Percentiles rank a stretch among this genome's conserved stretches.
phyloP scores from a whole-genome alignment of 108 stramenopile genomes.

The Cyclotella atomus region DNA sequence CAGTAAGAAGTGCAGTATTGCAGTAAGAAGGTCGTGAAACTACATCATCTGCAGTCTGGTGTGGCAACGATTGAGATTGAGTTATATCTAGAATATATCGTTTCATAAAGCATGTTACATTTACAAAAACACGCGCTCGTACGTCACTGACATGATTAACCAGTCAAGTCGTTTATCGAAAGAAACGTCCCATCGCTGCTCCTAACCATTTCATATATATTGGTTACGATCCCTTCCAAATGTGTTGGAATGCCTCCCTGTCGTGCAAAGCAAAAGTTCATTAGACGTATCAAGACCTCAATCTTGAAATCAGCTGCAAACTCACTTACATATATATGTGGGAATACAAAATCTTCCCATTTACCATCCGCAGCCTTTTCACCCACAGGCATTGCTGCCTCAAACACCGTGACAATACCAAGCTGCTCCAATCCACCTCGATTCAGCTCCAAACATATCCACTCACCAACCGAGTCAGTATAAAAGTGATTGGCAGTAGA shows the following conservation, averaged over 20 bases:
- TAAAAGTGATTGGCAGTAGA: slow-evolving; percentile 89
- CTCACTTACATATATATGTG: slow-evolving; percentile 68
- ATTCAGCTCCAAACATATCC: slow-evolving; percentile 84
- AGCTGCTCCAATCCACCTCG: slow-evolving; percentile 46
- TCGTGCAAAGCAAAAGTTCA: neutral
- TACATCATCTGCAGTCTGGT: too few species aligned
- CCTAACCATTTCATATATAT: slow-evolving; percentile 64
- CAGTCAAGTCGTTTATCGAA: slow-evolving; percentile 61
- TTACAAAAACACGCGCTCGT: too few species aligned
- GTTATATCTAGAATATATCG: too few species aligned
- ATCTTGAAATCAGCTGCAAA: neutral
- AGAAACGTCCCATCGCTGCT: slow-evolving; percentile 69
- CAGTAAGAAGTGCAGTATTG: too few species aligned
- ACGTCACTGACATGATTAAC: too few species aligned
- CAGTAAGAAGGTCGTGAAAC: too few species aligned
- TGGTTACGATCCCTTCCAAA: slow-evolving; percentile 67
- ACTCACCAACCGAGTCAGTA: slow-evolving; percentile 56
- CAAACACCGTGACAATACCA: slow-evolving; percentile 71
- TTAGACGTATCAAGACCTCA: neutral
- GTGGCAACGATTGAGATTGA: too few species aligned
- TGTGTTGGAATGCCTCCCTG: slow-evolving; percentile 76
- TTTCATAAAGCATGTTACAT: too few species aligned
- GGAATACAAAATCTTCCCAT: slow-evolving; percentile 58
- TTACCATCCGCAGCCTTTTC: slow-evolving; percentile 36
- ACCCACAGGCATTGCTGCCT: slow-evolving; percentile 78